Percentiles rank a stretch among this genome's conserved stretches.
phyloP scores from a whole-genome alignment of 2,329 filamentous ascomycete species.

The Aphanoascus verrucosus region DNA sequence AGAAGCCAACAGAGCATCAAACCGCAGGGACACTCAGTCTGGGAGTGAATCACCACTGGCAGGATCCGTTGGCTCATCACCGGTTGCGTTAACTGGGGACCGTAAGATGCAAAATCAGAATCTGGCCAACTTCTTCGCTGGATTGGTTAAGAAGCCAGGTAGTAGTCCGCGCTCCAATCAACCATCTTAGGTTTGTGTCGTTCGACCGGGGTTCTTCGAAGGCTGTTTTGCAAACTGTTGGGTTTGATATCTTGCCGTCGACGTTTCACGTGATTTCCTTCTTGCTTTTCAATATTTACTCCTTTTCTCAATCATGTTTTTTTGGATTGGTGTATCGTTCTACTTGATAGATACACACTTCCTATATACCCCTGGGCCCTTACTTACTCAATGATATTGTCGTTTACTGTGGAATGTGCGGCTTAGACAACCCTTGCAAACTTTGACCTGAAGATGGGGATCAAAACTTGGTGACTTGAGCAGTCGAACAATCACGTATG shows the following conservation, averaged over 20 bases:
- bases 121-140: constrained; percentile 50
- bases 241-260: not conserved
- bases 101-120: constrained; percentile 49
- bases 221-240: not conserved
- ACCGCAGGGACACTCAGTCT: constrained; percentile 25
- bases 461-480: too few relatives aligned
- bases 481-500: not conserved
- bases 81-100: constrained; percentile 23
- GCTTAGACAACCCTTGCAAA: not conserved
- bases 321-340: not conserved
- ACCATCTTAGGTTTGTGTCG: not conserved
- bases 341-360: not conserved
- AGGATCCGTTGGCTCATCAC: constrained; percentile 16
- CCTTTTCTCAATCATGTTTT: not conserved
- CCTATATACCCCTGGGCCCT: not conserved
- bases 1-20: constrained; percentile 32
- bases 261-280: not conserved
- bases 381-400: not conserved
- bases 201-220: not conserved
- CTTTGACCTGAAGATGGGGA: not conserved
- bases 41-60: constrained; percentile 21
- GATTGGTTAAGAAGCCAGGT: constrained; percentile 44
- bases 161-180: constrained; percentile 30
- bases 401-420: not conserved
- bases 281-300: not conserved